Percentiles rank a stretch among this genome's conserved stretches.
phyloP scores from a whole-genome alignment of 305 asterid genomes.

The Fraxinus floribunda region DNA sequence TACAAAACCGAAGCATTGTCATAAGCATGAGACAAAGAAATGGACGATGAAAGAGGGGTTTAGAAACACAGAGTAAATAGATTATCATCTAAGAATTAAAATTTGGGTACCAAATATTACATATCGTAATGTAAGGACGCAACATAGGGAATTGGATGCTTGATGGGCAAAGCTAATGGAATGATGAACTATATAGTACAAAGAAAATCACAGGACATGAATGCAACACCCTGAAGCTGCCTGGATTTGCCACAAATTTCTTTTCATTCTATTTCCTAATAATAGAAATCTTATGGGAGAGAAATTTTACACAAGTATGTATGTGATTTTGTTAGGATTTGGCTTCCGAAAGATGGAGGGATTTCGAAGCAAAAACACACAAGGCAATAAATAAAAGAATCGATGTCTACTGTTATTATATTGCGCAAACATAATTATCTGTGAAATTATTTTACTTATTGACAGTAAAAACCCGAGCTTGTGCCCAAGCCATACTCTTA shows the following conservation, averaged over 20 bases:
- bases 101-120: neutral
- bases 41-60: neutral
- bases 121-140: neutral
- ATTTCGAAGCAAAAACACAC: neutral
- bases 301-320: neutral
- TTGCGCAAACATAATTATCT: neutral
- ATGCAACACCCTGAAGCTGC: neutral
- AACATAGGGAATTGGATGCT: neutral
- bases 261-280: neutral
- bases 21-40: neutral
- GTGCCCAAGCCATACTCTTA: neutral
- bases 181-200: neutral
- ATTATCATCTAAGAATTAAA: neutral
- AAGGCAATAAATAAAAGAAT: neutral
- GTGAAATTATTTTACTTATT: neutral
- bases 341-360: neutral
- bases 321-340: neutral
- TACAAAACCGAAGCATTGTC: neutral
- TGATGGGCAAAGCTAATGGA: neutral
- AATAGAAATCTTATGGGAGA: neutral
- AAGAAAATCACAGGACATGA: neutral
- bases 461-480: neutral
- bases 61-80: neutral
- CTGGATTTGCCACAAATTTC: neutral
- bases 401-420: neutral